These are phyloP conservation scores for Calonectria henricotiae DNA, from an alignment of 2,329 filamentous ascomycete species.

Conservation along the genomic window DNA sequence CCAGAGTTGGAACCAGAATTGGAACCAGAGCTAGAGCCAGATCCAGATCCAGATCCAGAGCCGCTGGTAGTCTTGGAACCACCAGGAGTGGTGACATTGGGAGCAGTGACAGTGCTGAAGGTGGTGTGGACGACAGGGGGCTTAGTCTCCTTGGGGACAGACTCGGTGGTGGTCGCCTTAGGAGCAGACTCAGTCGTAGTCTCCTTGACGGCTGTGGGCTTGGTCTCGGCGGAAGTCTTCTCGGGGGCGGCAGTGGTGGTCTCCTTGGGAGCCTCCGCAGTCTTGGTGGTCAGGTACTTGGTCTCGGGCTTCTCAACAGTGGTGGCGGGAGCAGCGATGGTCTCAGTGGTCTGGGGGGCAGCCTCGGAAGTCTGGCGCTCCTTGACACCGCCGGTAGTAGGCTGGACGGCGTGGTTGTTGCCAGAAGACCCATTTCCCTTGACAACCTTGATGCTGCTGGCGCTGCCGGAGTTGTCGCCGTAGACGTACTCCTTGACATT, in stretches of 20 bases:
- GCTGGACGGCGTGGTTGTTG: constrained; percentile 35
- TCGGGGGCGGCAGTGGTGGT: constrained; percentile 27
- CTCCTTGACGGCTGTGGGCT: constrained; percentile 40
- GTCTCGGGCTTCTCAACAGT: constrained; percentile 38
- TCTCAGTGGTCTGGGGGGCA: constrained; percentile 44
- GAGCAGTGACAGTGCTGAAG: constrained; percentile 39
- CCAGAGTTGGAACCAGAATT: constrained; percentile 18
- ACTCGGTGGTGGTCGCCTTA: neutral
- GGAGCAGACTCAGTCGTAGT: constrained; percentile 9
- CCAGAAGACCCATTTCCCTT: constrained; percentile 56
- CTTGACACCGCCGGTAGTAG: constrained; percentile 39
- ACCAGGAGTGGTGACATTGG: constrained; percentile 33
- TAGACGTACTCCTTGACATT: constrained; percentile 70
- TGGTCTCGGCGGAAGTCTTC: constrained; percentile 7
- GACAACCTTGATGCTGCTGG: constrained; percentile 68
- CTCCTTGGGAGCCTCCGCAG: constrained; percentile 29
- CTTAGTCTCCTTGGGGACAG: constrained; percentile 38
- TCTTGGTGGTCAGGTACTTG: constrained; percentile 37
- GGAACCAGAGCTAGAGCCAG: constrained; percentile 38
- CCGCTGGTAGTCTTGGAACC: constrained; percentile 37
- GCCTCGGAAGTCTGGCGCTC: constrained; percentile 34
- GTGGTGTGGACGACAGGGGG: constrained; percentile 41
- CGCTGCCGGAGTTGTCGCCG: constrained; percentile 66
- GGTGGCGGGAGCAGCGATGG: constrained; percentile 39
- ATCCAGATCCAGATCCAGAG: constrained; percentile 36